Evolutionary conservation across 768 basidiomycete species (phyloP), one percentile per base, ranked within the genome.

Genomic region (Pleurotus sapidus): DNA sequence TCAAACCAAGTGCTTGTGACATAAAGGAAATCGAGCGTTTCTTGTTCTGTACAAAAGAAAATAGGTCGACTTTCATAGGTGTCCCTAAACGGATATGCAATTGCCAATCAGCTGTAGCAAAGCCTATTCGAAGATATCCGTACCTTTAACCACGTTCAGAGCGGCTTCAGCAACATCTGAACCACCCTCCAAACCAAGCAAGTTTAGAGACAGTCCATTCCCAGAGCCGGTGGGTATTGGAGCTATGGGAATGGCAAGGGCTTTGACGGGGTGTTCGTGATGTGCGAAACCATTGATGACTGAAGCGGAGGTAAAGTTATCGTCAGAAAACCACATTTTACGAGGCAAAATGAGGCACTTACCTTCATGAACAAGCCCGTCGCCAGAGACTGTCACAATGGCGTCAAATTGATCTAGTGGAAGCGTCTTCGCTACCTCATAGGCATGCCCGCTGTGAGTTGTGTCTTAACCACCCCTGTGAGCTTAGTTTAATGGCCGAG

Each of bases 191-290:
- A 58, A 56, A n/a, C 92, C 92, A 18, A 93, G 69, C 15, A 94
- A 68, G 63, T 92, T 93, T 23, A 94, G 68, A 23, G 86, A 79
- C 20, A 88, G 71, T 2, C 84, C 92, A 61, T 95, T 95, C 4
- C 88, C 92, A 11, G 90, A 90, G 2, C 92, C 92, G 15, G 88
- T 86, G 4, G 93, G 91, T 65, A 95, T 84, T 3, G 88, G 91
- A 0, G 85, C 84, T 23, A 95, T 71, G 1, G 93, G 91, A 27
- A 84, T 83, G 46, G 66, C 67, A 56, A 94, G 81, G 0, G 89
- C 92, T 47, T 74, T 76, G 37, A 73, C 67, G 1, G 87, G 83
- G 38, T 85, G 74, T 25, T 74, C 69, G 57, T 89, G 87, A 54
- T 84, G 74, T 2, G 88, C 84, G 56, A 94, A 83, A 2, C 93